phyloP scores from a whole-genome alignment of 306 rosid species.

The Begonia loranthoides region DNA sequence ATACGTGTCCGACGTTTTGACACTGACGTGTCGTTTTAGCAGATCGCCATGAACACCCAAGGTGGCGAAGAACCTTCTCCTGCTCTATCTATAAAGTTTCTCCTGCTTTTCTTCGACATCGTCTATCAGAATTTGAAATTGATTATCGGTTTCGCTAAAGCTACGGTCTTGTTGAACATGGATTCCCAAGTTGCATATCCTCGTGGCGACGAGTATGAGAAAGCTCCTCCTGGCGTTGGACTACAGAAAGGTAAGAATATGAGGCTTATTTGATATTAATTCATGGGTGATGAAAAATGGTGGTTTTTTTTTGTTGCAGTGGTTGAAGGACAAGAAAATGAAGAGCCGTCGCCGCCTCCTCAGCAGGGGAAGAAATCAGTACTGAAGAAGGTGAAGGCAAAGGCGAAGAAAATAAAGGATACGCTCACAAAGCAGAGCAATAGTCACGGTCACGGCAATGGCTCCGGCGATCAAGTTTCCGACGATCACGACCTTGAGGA shows the following conservation, averaged over 20 bases:
- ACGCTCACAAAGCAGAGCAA: slow-evolving; percentile 32
- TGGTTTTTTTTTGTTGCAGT: neutral
- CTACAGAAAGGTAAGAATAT: slow-evolving; percentile 15
- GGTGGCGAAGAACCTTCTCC: slow-evolving; percentile 20
- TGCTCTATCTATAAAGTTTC: slow-evolving; percentile 13
- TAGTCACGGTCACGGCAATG: neutral
- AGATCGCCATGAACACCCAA: slow-evolving; percentile 19
- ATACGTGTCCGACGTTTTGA: neutral
- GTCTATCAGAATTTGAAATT: neutral
- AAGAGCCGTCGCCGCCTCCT: slow-evolving; percentile 5
- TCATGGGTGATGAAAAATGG: neutral
- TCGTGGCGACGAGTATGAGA: slow-evolving; percentile 1
- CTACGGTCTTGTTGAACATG: slow-evolving; percentile 7
- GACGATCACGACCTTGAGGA: slow-evolving; percentile 40
- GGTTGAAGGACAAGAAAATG: slow-evolving; percentile 25
- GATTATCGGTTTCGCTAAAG: neutral
- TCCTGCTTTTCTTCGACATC: neutral
- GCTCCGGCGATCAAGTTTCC: slow-evolving; percentile 14
- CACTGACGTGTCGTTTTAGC: slow-evolving; percentile 22
- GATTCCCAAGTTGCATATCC: slow-evolving; percentile 12
- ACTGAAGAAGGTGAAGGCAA: slow-evolving; percentile 50
- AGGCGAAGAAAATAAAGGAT: slow-evolving; percentile 60
- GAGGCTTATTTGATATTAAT: too few species aligned
- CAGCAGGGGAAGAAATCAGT: slow-evolving; percentile 57
- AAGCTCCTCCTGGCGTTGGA: slow-evolving; percentile 13